Conservation (phyloP, 805 yeast species). For the Cyberlindnera mycetangii region DNA sequence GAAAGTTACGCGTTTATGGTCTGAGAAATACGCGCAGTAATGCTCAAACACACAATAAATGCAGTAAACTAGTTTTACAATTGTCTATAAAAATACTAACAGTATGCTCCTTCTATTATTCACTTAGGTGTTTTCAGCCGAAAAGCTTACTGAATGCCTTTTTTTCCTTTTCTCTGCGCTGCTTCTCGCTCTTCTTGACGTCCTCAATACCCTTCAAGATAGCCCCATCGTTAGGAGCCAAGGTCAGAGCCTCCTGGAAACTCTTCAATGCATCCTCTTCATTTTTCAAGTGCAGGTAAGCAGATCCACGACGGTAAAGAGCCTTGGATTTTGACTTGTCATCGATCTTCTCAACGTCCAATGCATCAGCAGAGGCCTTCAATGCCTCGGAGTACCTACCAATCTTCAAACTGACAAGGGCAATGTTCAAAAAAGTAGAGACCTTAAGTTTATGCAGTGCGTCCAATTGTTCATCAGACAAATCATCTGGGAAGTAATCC, state of each 20-base stretch:
- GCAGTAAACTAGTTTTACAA: no score
- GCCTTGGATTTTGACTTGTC: slow-evolving; percentile 81
- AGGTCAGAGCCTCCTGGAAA: slow-evolving; percentile 59
- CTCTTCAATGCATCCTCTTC: slow-evolving; percentile 67
- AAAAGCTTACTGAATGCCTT: slow-evolving; percentile 75
- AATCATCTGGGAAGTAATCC: slow-evolving; percentile 72
- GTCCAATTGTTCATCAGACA: slow-evolving; percentile 51
- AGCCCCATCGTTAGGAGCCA: slow-evolving; percentile 71
- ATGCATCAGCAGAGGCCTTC: slow-evolving; percentile 60
- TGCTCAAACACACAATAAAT: background rate
- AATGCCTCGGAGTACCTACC: slow-evolving; percentile 52
- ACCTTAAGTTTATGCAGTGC: slow-evolving; percentile 53
- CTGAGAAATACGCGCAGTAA: slow-evolving; percentile 5
- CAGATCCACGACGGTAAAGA: slow-evolving; percentile 79
- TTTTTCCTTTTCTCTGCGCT: slow-evolving; percentile 64
- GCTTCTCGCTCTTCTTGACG: slow-evolving; percentile 49
- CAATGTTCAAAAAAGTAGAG: slow-evolving; percentile 66
- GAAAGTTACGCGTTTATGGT: slow-evolving; percentile 8
- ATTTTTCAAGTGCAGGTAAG: slow-evolving; percentile 59
- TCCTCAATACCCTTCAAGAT: slow-evolving; percentile 62
- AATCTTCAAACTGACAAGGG: slow-evolving; percentile 69
- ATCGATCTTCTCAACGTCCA: slow-evolving; percentile 52
- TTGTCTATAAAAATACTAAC: no score
- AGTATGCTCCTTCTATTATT: no score
- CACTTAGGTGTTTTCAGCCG: slow-evolving; percentile 14